phyloP scores from a whole-genome alignment of 2,329 filamentous ascomycete genomes.

The Thelonectria rubi region DNA sequence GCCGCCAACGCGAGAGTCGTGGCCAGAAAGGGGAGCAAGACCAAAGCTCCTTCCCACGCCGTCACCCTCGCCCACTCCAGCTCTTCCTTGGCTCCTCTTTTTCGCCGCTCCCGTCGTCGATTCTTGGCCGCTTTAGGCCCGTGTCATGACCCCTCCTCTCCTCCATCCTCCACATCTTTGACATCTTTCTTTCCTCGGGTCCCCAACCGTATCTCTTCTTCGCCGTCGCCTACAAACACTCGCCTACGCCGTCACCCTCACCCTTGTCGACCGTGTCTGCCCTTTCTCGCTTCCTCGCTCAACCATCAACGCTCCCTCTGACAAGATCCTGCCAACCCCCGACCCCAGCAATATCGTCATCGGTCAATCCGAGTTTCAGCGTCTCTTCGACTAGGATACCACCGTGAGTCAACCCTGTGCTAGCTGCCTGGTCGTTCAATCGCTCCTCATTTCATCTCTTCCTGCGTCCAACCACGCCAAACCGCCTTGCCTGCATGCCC shows the following conservation, averaged over 20 bases:
- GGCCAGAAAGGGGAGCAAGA: constrained; percentile 10
- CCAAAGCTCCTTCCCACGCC: constrained; percentile 4
- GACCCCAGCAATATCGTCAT: constrained; percentile 25
- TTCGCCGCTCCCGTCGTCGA: constrained; percentile 20
- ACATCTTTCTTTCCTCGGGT: neutral
- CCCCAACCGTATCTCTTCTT: neutral
- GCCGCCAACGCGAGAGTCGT: constrained; percentile 7
- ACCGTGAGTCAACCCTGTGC: constrained; percentile 22
- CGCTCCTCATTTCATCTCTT: constrained; percentile 2
- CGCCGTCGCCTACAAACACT: constrained; percentile 9
- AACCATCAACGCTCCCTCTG: too few relatives aligned
- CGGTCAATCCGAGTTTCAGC: constrained; percentile 21
- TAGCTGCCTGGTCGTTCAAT: constrained; percentile 7
- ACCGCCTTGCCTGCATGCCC: neutral
- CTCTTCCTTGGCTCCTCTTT: constrained; percentile 1
- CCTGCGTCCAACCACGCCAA: neutral
- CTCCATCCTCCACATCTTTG: constrained; percentile 8
- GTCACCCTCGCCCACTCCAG: constrained; percentile 23
- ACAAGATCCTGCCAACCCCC: constrained; percentile 5
- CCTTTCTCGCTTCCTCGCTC: neutral
- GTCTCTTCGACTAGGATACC: constrained; percentile 19
- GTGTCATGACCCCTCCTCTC: constrained; percentile 33
- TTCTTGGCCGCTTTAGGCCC: constrained; percentile 28
- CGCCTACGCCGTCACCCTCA: neutral
- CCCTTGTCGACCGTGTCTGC: constrained; percentile 7